These are phyloP conservation scores for Schizochytrium sp. DNA, from an alignment of 108 stramenopile species.

Conservation along the genomic window DNA sequence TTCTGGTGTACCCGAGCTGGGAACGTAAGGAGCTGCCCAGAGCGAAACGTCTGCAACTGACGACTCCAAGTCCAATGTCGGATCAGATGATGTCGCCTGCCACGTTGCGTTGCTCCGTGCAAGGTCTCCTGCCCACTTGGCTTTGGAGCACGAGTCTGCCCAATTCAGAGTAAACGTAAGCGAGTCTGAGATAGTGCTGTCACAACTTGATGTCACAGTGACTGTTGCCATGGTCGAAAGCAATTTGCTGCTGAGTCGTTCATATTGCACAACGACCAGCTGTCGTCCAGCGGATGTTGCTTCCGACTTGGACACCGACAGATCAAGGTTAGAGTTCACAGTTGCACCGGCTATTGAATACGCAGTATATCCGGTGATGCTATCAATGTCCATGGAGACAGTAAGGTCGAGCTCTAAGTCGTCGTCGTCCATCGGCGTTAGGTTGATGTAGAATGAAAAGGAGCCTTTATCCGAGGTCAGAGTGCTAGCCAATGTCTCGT, in stretches of 20 bases:
- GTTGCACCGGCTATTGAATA: neutral
- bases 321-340: neutral
- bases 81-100: neutral
- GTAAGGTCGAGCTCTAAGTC: neutral
- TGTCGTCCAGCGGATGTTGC: neutral
- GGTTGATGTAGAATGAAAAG: neutral
- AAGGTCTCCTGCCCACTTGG: neutral
- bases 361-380: neutral
- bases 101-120: neutral
- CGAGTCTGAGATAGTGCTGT: neutral
- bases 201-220: neutral
- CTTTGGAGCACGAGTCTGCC: neutral
- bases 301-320: neutral
- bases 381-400: neutral
- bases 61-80: neutral
- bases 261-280: neutral
- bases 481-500: neutral
- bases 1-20: neutral
- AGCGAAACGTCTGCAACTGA: neutral
- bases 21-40: neutral
- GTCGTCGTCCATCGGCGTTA: neutral
- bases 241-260: neutral
- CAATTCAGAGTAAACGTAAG: neutral
- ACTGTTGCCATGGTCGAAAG: neutral
- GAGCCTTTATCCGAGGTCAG: neutral